A percentile compares a stretch with the other conserved stretches of the same genome.
Conservation (phyloP, 1,284 basidiomycete species). For the Peniophora sp. region DNA sequence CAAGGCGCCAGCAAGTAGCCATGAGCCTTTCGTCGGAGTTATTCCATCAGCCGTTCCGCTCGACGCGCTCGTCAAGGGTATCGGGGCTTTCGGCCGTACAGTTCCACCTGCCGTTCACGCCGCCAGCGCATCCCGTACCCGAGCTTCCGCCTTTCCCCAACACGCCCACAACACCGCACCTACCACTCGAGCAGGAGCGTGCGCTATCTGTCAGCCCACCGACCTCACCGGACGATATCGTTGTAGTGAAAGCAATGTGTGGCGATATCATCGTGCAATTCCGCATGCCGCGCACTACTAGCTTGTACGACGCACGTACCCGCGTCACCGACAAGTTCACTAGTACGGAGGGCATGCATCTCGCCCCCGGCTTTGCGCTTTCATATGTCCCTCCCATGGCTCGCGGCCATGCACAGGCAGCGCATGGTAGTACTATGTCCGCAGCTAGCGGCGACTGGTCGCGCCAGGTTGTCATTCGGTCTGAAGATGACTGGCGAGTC, state of each 20-base stretch:
- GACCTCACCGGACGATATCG: conserved; percentile 12
- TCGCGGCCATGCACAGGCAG: conserved; percentile 13
- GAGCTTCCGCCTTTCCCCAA: conserved; percentile 16
- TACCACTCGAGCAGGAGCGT: background rate
- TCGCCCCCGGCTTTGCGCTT: conserved; percentile 46
- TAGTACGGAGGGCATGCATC: conserved; percentile 44
- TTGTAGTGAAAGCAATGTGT: conserved; percentile 59
- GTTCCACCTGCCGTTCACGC: conserved; percentile 24
- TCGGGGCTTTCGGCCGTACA: conserved; percentile 7
- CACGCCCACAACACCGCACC: conserved; percentile 1
- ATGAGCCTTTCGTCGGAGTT: conserved; percentile 18
- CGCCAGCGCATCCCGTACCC: background rate
- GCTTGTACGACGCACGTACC: conserved; percentile 42
- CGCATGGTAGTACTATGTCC: conserved; percentile 29
- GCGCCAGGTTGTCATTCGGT: conserved; percentile 26
- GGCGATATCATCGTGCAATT: conserved; percentile 55
- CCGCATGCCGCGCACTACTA: conserved; percentile 36
- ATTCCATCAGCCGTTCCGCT: conserved; percentile 24
- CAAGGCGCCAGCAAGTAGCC: conserved; percentile 1
- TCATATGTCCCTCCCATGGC: conserved; percentile 29
- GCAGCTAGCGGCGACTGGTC: conserved; percentile 18
- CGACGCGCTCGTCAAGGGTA: conserved; percentile 13
- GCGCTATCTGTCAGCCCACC: conserved; percentile 9
- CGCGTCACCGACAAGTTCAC: conserved; percentile 58
- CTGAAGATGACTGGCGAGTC: conserved; percentile 33